A percentile compares a stretch with the other conserved stretches of the same genome.
phyloP scores from a whole-genome alignment of 140 eudicot genomes.

The Ambrosia hybrid region DNA sequence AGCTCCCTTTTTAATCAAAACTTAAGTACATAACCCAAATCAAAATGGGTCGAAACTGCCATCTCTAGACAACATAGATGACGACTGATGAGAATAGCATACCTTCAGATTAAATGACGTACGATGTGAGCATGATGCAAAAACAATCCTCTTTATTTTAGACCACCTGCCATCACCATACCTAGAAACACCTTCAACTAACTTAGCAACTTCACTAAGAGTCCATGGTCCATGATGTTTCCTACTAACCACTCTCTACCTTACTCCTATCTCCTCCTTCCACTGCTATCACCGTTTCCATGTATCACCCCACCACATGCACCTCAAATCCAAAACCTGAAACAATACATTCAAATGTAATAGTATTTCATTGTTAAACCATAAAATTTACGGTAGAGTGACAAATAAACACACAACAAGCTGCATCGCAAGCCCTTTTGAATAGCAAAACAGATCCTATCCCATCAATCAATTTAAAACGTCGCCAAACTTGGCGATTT shows the following conservation, averaged over 20 bases:
- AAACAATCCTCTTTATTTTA: constrained; percentile 76
- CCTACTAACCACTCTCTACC: constrained; percentile 54
- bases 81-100: not conserved
- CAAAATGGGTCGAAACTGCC: not conserved
- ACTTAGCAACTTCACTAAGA: constrained; percentile 73
- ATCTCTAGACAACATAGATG: not conserved
- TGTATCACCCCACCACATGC: constrained; percentile 57
- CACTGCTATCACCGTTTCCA: constrained; percentile 61
- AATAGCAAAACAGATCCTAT: too few species aligned
- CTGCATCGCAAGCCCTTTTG: too few species aligned
- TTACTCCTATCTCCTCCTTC: constrained; percentile 42
- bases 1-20: not conserved
- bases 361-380: too few species aligned
- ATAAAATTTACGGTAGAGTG: too few species aligned
- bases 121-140: constrained; percentile 79
- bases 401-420: too few species aligned
- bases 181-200: constrained; percentile 88
- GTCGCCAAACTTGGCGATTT: too few species aligned
- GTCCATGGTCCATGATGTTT: constrained; percentile 97
- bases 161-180: constrained; percentile 98
- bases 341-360: too few species aligned
- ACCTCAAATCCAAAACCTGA: constrained; percentile 43
- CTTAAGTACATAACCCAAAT: not conserved
- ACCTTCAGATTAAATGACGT: constrained; percentile 97
- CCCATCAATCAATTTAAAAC: too few species aligned